Percentiles rank a stretch among this genome's conserved stretches.
These are phyloP conservation scores for Candida pseudoviswanathii DNA, from an alignment of 1,139 yeast species.

Conservation along the genomic window DNA sequence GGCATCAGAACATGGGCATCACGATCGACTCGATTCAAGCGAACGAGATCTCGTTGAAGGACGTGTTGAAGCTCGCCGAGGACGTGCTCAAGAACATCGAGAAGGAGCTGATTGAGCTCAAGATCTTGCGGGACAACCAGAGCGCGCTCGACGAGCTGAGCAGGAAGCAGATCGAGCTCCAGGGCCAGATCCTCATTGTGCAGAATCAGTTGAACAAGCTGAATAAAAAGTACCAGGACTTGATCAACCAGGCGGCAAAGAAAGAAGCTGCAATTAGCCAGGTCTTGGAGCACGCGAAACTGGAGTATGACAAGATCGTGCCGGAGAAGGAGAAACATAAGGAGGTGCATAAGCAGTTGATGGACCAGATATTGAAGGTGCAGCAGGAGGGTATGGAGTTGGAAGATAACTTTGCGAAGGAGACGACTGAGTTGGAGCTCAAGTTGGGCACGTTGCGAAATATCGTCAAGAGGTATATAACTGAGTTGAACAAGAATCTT, in stretches of 20 bases:
- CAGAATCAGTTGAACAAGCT: slow-evolving; percentile 55
- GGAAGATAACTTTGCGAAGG: slow-evolving; percentile 51
- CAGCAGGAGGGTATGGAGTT: slow-evolving; percentile 49
- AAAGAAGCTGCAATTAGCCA: slow-evolving; percentile 47
- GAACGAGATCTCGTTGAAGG: slow-evolving; percentile 57
- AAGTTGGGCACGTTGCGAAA: slow-evolving; percentile 58
- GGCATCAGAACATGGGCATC: slow-evolving; percentile 52
- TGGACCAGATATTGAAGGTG: slow-evolving; percentile 48
- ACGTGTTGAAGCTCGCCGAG: slow-evolving; percentile 54
- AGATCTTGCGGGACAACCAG: slow-evolving; percentile 41
- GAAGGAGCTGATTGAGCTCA: slow-evolving; percentile 46
- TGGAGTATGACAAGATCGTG: slow-evolving; percentile 49
- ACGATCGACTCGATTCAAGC: slow-evolving; percentile 62
- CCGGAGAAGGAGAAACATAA: slow-evolving; percentile 55
- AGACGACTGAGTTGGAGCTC: slow-evolving; percentile 53
- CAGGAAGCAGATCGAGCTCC: slow-evolving; percentile 49
- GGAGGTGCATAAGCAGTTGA: slow-evolving; percentile 51
- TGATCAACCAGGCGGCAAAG: slow-evolving; percentile 50
- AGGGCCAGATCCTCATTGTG: slow-evolving; percentile 51
- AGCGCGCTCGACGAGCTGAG: slow-evolving; percentile 51
- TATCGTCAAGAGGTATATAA: slow-evolving; percentile 43
- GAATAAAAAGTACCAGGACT: slow-evolving; percentile 55
- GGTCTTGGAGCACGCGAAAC: slow-evolving; percentile 47
- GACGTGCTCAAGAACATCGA: slow-evolving; percentile 57
- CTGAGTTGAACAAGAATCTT: slow-evolving; percentile 18